Base-by-base conservation (phyloP, 345 rosid species). In the Erysimum cheiranthoides region DNA sequence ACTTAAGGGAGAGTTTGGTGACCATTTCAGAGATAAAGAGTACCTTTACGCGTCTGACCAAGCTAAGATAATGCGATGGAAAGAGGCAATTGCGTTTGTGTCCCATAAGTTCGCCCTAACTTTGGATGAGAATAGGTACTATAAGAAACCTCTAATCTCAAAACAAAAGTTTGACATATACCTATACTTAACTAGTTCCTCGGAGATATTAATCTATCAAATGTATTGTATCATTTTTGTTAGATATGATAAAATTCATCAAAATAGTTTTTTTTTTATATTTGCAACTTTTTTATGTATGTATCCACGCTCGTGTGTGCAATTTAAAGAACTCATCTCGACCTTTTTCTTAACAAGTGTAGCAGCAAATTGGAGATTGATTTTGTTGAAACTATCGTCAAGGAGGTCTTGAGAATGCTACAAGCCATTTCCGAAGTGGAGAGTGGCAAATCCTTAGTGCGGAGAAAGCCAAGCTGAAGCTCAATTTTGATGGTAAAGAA, bases 21-120 rank as follows among this genome's bases (percentile, higher is more conserved):
- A 54, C 4, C 10, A 54, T 30, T 52, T 54, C 59, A 54, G 59
- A 28, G 36, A 54, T 31, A 32, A n/a, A 57, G 61, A 57, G 3
- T 1, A 31, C 25, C 8, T 0, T 4, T 34, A 32, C 62, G 5
- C 0, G 5, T 54, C 18, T 57, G 42, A 57, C 3, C 13, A 32
- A 32, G 8, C 1, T 32, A 32, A 3, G 62, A 32, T 34, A 57
- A 57, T 32, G 40, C 62, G 13, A 57, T 57, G 42, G 42, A 57
- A 32, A 34, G 13, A 57, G 42, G 62, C 62, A 16, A 32, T 57
- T 4, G 1, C 0, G 13, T 32, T 32, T 34, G 42, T 34, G 0
- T n/a, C 61, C 6, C 40, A n/a, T 31, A 57, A 8, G 40, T 34
- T 14, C n/a, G 61, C 61, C 12, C 61, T 57, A 12, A 32, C 21